Base-by-base conservation (phyloP, 352 stramenopile genomes). In the Pythium rishiriense region DNA sequence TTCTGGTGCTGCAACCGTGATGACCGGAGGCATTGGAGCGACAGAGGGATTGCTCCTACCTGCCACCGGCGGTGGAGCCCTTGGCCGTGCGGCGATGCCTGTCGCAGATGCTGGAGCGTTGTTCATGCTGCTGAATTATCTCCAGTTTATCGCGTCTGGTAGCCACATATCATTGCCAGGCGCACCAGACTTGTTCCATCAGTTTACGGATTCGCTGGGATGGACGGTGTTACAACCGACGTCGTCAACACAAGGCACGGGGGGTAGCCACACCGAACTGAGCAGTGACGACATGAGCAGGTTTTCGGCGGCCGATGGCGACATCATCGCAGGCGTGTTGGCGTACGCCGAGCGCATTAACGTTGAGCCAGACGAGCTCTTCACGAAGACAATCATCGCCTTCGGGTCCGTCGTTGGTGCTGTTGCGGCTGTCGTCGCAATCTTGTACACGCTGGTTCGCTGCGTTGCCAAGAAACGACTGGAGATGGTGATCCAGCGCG, bases 291-390 rank as follows among this genome's bases (percentile, higher is more conserved):
- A 72, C 7, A 57, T 70, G 6, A 72, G 65, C 11, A 76, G 73
- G 33, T 85, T 91, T 31, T 70, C 75, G 19, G 79, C 87, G 0
- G 80, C 76, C 0, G 78, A 90, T 59, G 83, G 83, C 1, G 83
- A 90, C 57, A 91, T 91, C 67, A 88, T 91, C 43, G 83, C 83
- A 0, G 83, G 83, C 10, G 80, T 91, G 1, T 62, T 91, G 8
- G 78, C 83, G 25, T 91, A 88, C 48, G 83, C 83, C 0, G 61
- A 87, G 59, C 75, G 83, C 21, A 61, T 91, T 35, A 78, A 87
- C 58, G 73, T 91, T 52, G 58, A 87, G 28, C 83, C 83, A 0
- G 80, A 89, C 47, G 76, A 87, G 62, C 69, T 91, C 8, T 91
- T 91, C 59, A 81, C 75, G 4, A 89, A 88, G 70, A 91, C 83